Evolutionary conservation across 2,329 filamentous ascomycete genomes (phyloP), one percentile per base, ranked within the genome.

Genomic region (Tolypocladium album): DNA sequence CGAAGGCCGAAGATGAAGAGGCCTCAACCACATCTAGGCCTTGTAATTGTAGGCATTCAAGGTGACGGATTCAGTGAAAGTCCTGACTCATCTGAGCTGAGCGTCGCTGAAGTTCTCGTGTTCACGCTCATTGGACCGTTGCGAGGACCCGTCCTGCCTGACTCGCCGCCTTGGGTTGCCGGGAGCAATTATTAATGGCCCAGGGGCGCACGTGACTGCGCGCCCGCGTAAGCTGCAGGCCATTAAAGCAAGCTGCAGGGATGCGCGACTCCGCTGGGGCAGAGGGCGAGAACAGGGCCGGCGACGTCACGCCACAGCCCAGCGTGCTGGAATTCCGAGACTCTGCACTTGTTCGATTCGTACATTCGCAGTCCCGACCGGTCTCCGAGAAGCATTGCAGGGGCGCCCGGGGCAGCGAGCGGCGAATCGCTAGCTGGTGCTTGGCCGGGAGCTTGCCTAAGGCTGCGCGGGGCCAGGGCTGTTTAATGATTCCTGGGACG

Each of bases 401-500:
- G 55, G 55, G 38, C 13, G 55, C 13, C 34, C 55, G 1, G 6
- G n/a, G n/a, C 24, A 17, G 27, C 34, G 56, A 45, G 31, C n/a
- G 31, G 42, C 56, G 56, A 27, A 39, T 50, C 31, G 40, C 17
- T 20, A 13, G 53, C 53, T 56, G 7, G 31, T 38, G 38, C 38
- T 45, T 31, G 40, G n/a, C 53, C 20, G 15, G 38, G 38, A n/a
- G 50, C 31, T 15, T 53, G 50, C 31, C 31, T 55, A 31, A 55
- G 50, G 36, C 27, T 62, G 58, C 62, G 64, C 61, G 62, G 65
- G 68, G 63, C 63, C 55, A 59, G 58, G 22, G 50, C 27, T 61
- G 60, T 65, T 70, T 70, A 70, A 69, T 70, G 65, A 64, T 68
- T 68, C 57, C 57, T 36, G 36, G 39, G 39, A 39, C 50, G 43